Conservation (phyloP, 352 stramenopile genomes). For the Phytophthora vignae region DNA sequence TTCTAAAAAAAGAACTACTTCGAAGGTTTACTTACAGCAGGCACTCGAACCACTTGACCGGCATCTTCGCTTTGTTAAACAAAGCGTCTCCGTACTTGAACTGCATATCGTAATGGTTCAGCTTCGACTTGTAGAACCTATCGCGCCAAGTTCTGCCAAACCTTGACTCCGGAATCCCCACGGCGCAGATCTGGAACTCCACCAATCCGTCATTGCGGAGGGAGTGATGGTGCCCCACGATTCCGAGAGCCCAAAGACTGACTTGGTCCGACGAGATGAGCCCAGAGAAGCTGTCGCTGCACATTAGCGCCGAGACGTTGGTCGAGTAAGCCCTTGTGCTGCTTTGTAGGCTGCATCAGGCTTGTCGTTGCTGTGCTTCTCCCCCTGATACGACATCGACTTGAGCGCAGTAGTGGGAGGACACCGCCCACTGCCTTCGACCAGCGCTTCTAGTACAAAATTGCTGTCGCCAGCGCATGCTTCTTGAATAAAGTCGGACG, state of each 20-base stretch:
- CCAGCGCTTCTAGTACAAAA: neutral
- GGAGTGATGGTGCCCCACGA: conserved; percentile 21
- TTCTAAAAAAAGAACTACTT: no score
- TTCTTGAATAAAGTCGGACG: conserved; percentile 21
- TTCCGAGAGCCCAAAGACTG: neutral
- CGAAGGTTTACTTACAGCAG: conserved; percentile 1
- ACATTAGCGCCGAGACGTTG: conserved; percentile 35
- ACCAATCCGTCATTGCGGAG: conserved; percentile 39
- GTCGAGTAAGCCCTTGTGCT: conserved; percentile 21
- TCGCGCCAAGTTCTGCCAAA: conserved; percentile 35
- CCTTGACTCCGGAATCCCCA: conserved; percentile 20
- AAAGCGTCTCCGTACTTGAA: conserved; percentile 40
- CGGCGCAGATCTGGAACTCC: conserved; percentile 44
- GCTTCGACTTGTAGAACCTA: conserved; percentile 36
- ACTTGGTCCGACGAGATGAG: conserved; percentile 20
- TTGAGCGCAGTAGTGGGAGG: conserved; percentile 18
- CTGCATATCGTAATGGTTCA: conserved; percentile 49
- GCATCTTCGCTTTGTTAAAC: conserved; percentile 32
- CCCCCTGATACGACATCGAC: conserved; percentile 35
- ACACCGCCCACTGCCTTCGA: conserved; percentile 22
- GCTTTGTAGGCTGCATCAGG: conserved; percentile 26
- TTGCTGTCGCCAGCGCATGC: conserved; percentile 24
- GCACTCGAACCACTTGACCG: conserved; percentile 47
- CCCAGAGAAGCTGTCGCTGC: conserved; percentile 26
- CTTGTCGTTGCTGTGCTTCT: conserved; percentile 5